Evolutionary conservation across 2,329 filamentous ascomycete species (phyloP).

Genomic region (Colletotrichum liriopes): DNA sequence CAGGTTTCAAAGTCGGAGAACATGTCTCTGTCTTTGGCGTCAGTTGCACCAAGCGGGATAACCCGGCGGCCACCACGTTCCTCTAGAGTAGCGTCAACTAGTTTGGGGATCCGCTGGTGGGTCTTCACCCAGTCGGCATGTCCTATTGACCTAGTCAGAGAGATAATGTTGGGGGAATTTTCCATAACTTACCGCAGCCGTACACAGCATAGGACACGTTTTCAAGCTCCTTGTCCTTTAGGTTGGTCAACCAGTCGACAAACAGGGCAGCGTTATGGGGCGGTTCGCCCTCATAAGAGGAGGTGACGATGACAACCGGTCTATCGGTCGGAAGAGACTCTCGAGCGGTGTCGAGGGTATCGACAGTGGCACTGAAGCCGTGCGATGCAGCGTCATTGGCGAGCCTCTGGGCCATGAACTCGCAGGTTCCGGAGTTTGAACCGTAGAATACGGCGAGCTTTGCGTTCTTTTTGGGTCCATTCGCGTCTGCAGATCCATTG

Average conservation of each 20-base stretch:
- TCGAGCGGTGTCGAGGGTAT: conserved; percentile 71
- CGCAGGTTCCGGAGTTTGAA: conserved; percentile 80
- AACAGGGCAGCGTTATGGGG: conserved; percentile 79
- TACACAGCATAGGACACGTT: conserved; percentile 76
- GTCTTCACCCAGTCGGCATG: conserved; percentile 72
- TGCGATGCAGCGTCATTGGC: conserved; percentile 68
- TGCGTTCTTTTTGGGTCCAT: conserved; percentile 44
- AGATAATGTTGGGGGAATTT: fast-evolving
- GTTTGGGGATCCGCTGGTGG: conserved; percentile 77
- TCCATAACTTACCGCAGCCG: conserved; percentile 66
- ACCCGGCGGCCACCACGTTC: conserved; percentile 55
- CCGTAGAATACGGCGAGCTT: conserved; percentile 76
- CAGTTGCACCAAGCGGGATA: conserved; percentile 65
- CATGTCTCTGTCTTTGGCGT: conserved; percentile 77
- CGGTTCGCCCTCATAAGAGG: conserved; percentile 80
- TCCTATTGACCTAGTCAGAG: background rate
- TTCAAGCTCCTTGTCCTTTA: conserved; percentile 63
- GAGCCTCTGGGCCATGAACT: conserved; percentile 74
- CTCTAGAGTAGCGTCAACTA: conserved; percentile 69
- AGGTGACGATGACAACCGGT: conserved; percentile 75
- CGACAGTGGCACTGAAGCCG: conserved; percentile 68
- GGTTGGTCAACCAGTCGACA: conserved; percentile 72
- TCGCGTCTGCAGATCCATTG: background rate
- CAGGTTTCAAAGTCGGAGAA: conserved; percentile 78
- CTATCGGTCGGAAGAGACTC: conserved; percentile 69